phyloP scores from a whole-genome alignment of 306 rosid genomes.

The Prunus armeniaca region DNA sequence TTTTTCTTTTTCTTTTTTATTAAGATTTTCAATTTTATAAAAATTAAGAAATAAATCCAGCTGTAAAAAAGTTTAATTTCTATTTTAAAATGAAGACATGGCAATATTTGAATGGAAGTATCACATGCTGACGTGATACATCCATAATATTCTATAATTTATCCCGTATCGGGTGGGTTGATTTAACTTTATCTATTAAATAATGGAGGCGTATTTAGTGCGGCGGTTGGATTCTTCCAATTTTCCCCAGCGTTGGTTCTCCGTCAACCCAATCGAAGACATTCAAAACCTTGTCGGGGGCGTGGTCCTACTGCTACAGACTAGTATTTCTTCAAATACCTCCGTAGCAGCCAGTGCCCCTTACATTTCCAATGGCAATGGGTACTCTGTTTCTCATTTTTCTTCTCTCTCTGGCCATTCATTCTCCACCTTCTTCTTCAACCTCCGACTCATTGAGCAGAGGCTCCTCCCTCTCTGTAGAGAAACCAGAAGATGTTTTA shows the following conservation, averaged over 20 bases:
- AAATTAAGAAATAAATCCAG: too few species aligned
- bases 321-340: neutral
- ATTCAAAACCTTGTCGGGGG: neutral
- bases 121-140: too few species aligned
- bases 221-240: neutral
- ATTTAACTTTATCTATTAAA: too few species aligned
- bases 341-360: neutral
- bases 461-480: conserved; percentile 41
- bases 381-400: conserved; percentile 8
- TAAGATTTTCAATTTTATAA: too few species aligned
- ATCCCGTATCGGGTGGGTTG: neutral
- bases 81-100: too few species aligned
- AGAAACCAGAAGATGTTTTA: conserved; percentile 28
- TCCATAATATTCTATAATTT: too few species aligned
- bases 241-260: neutral
- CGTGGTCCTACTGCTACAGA: neutral
- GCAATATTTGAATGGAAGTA: too few species aligned
- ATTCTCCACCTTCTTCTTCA: conserved; percentile 22
- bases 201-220: neutral
- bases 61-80: too few species aligned
- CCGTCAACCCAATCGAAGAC: neutral
- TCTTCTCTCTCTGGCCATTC: conserved; percentile 17
- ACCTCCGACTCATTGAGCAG: conserved; percentile 10
- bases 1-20: too few species aligned
- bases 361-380: conserved; percentile 29